These are phyloP conservation scores for Eucalyptus marginata DNA, from an alignment of 345 rosid genomes.

Conservation along the genomic window DNA sequence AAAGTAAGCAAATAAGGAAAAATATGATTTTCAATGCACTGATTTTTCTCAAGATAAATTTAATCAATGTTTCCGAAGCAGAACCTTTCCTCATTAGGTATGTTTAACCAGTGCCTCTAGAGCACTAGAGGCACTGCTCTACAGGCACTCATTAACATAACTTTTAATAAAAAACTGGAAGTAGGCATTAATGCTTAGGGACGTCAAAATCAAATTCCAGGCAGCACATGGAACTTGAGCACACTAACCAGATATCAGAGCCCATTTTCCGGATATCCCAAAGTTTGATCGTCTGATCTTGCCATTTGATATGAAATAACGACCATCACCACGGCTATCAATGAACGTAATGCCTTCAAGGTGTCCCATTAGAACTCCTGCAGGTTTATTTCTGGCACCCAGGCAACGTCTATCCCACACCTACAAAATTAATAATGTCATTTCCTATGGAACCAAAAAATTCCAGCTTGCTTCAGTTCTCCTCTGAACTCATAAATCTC, in stretches of 20 bases:
- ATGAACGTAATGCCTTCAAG: constrained; percentile 80
- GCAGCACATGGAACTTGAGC: not conserved
- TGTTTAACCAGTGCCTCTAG: not conserved
- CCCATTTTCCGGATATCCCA: constrained; percentile 96
- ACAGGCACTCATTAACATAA: not conserved
- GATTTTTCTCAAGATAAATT: not conserved
- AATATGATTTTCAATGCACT: not conserved
- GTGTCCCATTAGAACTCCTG: constrained; percentile 78
- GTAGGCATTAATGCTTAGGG: not conserved
- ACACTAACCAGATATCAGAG: constrained; percentile 31
- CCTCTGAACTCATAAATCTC: not conserved
- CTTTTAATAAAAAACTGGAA: not conserved
- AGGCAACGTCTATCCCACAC: constrained; percentile 98
- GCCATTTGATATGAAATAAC: constrained; percentile 85
- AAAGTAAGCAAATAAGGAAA: not conserved
- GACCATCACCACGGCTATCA: constrained; percentile 92
- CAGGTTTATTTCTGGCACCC: constrained; percentile 53
- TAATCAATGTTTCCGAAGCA: not conserved
- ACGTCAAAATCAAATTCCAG: not conserved
- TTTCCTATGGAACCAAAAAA: not conserved
- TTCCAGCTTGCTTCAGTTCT: not conserved
- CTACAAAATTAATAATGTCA: constrained; percentile 10
- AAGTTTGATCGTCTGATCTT: constrained; percentile 88
- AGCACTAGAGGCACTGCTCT: not conserved
- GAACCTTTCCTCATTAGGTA: not conserved